Evolutionary conservation across 2,329 filamentous ascomycete species (phyloP), one percentile per base, ranked within the genome.

Genomic region (Didymosphaeria variabile): DNA sequence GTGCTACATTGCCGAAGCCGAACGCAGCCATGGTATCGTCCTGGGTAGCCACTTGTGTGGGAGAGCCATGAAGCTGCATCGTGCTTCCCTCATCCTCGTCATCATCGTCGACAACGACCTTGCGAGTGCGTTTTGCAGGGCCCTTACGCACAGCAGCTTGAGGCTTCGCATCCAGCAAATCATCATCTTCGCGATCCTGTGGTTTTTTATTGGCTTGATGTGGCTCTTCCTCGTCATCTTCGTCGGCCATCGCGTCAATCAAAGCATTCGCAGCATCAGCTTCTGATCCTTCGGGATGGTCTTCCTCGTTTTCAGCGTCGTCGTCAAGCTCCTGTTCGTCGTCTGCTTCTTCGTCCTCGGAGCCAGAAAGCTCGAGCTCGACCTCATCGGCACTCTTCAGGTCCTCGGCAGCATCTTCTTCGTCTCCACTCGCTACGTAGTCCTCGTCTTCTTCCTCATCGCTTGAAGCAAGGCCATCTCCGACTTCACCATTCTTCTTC

Each of bases 31-130:
- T 75, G 13, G 67, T 60, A 46, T 76, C 71, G 31, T 74, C 68
- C 26, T 75, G 70, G 10, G 68, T 73, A 21, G 61, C 62, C 65
- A 61, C 57, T 57, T 73, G 69, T 15, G 65, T 70, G 47, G 70
- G 63, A 19, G 69, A 63, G 6, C 63, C 62, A n/a, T 63, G 55
- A 10, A 59, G 55, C 5, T 65, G 57, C 3, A 54, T 44, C 12
- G 71, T 67, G 7, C 63, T 55, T 26, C 45, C 63, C 19, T 75
- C 71, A 49, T 71, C 72, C 9, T 91, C 88, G 15, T 91, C 88
- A 36, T 91, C 88, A 15, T 91, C 88, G 36, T 91, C 90, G 57
- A 90, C 87, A 2, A 91, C 87, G 26, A 92, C 80, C 47, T 76
- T 72, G 40, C 77, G 68, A 29, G 62, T 53, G 54, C 82, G 89